A percentile compares a stretch with the other conserved stretches of the same genome.
phyloP scores from a whole-genome alignment of 106 monocot species.

The Dendrobium huoshanense region DNA sequence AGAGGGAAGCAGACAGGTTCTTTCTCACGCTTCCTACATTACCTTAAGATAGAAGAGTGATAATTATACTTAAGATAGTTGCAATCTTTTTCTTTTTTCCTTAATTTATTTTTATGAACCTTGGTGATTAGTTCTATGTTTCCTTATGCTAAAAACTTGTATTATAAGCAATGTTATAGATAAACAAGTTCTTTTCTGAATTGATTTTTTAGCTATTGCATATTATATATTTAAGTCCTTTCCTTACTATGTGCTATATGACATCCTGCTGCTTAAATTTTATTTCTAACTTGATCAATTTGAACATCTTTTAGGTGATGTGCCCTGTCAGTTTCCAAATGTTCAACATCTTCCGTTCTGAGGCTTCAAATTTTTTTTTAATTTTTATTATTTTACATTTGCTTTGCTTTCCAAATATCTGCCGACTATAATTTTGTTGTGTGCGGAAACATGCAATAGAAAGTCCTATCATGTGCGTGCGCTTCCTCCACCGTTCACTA shows the following conservation, averaged over 20 bases:
- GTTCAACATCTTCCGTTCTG: too few species aligned
- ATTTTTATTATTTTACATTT: too few species aligned
- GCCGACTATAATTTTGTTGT: too few species aligned
- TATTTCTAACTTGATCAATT: background rate
- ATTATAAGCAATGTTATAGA: background rate
- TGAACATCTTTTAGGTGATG: background rate
- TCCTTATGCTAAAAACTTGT: background rate
- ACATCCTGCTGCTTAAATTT: background rate
- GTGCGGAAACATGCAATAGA: too few species aligned
- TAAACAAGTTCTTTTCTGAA: background rate
- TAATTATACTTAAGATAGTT: background rate
- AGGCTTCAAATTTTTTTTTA: too few species aligned
- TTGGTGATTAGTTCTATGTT: background rate
- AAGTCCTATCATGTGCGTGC: too few species aligned
- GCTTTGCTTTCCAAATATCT: too few species aligned
- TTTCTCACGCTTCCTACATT: background rate
- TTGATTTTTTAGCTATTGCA: background rate
- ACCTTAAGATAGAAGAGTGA: background rate
- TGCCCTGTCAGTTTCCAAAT: background rate
- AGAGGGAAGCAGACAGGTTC: constrained; percentile 24
- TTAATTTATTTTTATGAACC: background rate
- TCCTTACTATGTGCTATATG: background rate
- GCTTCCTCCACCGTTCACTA: too few species aligned
- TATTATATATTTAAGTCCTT: background rate
- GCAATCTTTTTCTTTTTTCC: background rate